These are phyloP conservation scores for Rhizophagus sp. DNA, from an alignment of 192 early-diverging fungal species.

Conservation along the genomic window DNA sequence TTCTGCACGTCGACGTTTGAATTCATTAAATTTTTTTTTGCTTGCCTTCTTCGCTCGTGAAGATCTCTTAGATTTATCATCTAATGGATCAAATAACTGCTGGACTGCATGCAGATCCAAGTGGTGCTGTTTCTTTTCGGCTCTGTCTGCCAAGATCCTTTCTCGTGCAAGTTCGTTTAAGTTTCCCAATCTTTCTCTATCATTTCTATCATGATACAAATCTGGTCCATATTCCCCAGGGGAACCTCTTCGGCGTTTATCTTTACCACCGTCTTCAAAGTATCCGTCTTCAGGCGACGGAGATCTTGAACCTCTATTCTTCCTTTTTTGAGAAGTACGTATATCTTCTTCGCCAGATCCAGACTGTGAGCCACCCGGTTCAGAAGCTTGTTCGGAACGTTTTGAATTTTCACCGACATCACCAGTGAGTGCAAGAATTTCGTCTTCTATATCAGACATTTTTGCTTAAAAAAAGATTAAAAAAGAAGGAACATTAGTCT, in stretches of 20 bases:
- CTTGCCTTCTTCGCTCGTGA: conserved; percentile 52
- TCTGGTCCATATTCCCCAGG: background rate
- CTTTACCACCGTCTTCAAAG: background rate
- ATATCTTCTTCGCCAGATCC: background rate
- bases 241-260: background rate
- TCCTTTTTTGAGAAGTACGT: background rate
- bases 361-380: background rate
- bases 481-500: no score
- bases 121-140: conserved; percentile 46
- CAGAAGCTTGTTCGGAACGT: background rate
- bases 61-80: conserved; percentile 42
- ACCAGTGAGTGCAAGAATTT: background rate
- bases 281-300: background rate
- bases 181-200: background rate
- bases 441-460: background rate
- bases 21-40: conserved; percentile 49
- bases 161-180: conserved; percentile 76
- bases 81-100: background rate
- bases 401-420: background rate
- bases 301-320: background rate
- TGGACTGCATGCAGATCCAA: background rate
- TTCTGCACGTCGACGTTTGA: conserved; percentile 62
- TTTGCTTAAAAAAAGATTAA: no score
- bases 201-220: background rate
- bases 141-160: conserved; percentile 72